These are phyloP conservation scores for Auricularia cornea DNA, from an alignment of 768 basidiomycete genomes.

Conservation along the genomic window DNA sequence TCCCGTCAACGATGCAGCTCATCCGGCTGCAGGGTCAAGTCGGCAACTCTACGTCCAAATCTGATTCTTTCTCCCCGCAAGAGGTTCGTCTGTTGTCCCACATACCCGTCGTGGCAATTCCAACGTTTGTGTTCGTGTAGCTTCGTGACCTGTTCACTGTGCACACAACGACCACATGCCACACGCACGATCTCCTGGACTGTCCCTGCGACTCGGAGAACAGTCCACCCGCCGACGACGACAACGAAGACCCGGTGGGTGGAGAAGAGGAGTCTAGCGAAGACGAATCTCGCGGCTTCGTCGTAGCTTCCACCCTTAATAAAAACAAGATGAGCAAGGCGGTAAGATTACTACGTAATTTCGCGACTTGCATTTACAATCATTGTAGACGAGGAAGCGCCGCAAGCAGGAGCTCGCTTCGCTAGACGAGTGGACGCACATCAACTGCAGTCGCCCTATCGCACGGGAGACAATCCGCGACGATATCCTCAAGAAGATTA, in stretches of 20 bases:
- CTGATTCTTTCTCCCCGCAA: conserved; percentile 78
- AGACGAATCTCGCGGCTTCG: conserved; percentile 38
- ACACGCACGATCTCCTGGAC: conserved; percentile 87
- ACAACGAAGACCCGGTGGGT: conserved; percentile 21
- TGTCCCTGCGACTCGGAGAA: conserved; percentile 46
- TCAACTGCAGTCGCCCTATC: conserved; percentile 53
- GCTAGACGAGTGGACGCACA: conserved; percentile 73
- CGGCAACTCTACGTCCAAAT: conserved; percentile 49
- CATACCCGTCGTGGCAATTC: neutral
- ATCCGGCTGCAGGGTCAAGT: conserved; percentile 10
- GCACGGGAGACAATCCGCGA: conserved; percentile 51
- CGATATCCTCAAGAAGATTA: conserved; percentile 48
- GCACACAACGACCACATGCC: conserved; percentile 67
- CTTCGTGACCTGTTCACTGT: conserved; percentile 90
- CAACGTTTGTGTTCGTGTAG: conserved; percentile 30
- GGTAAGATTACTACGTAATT: conserved; percentile 28
- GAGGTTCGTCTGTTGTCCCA: conserved; percentile 46
- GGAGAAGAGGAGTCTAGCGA: conserved; percentile 19
- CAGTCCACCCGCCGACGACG: conserved; percentile 12
- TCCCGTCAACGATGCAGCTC: too few relatives aligned
- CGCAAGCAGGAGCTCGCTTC: conserved; percentile 62
- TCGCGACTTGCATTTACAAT: neutral
- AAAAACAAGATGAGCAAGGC: conserved; percentile 41
- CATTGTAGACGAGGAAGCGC: conserved; percentile 50
- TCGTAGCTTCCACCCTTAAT: conserved; percentile 56